Percentiles rank a stretch among this genome's conserved stretches.
Evolutionary conservation across 345 rosid species (phyloP).

Genomic region (Pistacia integerrima): DNA sequence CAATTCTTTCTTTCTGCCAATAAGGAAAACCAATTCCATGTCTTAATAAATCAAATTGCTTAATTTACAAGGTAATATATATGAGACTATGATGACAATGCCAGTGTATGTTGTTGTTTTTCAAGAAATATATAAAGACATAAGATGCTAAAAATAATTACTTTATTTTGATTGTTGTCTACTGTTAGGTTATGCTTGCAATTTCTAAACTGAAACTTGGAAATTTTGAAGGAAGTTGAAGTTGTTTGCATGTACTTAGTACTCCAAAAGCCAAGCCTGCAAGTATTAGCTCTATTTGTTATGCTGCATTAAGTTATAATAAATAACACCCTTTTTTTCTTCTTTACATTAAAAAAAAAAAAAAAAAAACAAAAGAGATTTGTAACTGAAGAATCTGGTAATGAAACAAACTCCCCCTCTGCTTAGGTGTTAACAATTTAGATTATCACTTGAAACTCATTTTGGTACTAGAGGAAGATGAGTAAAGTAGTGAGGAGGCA

Average conservation of each 20-base stretch:
- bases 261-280: conserved; percentile 17
- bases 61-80: too few species aligned
- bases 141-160: background rate
- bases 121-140: background rate
- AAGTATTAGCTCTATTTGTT: conserved; percentile 8
- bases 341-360: conserved; percentile 33
- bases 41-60: too few species aligned
- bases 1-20: too few species aligned
- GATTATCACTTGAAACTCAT: conserved; percentile 35
- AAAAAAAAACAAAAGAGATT: conserved; percentile 8
- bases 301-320: conserved; percentile 23
- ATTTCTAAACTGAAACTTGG: background rate
- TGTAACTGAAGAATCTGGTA: conserved; percentile 18
- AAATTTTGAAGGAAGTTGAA: conserved; percentile 7
- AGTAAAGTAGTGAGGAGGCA: conserved; percentile 78
- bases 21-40: too few species aligned
- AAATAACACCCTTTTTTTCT: conserved; percentile 22
- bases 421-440: conserved; percentile 12
- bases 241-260: conserved; percentile 5
- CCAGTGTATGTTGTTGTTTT: too few species aligned
- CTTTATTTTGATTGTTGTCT: background rate
- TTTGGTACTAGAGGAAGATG: conserved; percentile 47
- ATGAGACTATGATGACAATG: too few species aligned
- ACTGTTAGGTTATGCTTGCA: background rate
- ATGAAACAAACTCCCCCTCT: conserved; percentile 26